These are phyloP conservation scores for Irineochytrium annulatum DNA, from an alignment of 192 early-diverging fungal genomes.

Conservation along the genomic window DNA sequence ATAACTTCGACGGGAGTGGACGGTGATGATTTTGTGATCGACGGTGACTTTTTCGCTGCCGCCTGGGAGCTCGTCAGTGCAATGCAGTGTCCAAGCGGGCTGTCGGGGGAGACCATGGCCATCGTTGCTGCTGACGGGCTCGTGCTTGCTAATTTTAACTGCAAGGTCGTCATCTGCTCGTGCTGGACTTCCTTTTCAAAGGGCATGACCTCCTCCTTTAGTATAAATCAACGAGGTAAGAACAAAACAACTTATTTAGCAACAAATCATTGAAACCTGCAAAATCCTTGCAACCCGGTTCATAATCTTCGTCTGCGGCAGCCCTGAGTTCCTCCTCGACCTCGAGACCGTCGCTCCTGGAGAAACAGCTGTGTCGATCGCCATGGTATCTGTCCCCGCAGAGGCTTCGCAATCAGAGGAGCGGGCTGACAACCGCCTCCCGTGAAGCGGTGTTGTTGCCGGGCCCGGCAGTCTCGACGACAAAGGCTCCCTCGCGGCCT, in stretches of 20 bases:
- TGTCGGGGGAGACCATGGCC: neutral
- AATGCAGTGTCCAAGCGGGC: neutral
- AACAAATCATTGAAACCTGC: neutral
- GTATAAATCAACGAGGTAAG: neutral
- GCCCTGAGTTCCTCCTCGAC: neutral
- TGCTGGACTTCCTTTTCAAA: constrained; percentile 25
- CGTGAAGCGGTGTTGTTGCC: neutral
- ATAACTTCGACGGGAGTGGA: neutral
- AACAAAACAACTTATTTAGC: neutral
- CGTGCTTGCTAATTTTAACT: constrained; percentile 8
- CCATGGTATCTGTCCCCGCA: neutral
- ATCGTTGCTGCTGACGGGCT: neutral
- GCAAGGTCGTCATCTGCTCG: constrained; percentile 11
- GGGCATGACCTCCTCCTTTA: constrained; percentile 12
- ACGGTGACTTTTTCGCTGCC: neutral
- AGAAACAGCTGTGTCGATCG: too few relatives aligned
- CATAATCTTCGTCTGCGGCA: constrained; percentile 3
- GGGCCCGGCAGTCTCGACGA: neutral
- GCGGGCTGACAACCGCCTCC: neutral
- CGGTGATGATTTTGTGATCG: neutral
- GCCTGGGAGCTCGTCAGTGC: neutral
- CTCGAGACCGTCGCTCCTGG: neutral
- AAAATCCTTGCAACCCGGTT: constrained; percentile 13
- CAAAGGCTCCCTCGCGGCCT: neutral
- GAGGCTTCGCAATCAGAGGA: too few relatives aligned